These are phyloP conservation scores for Melianthus villosus DNA, from an alignment of 441 rosid species.

Conservation along the genomic window DNA sequence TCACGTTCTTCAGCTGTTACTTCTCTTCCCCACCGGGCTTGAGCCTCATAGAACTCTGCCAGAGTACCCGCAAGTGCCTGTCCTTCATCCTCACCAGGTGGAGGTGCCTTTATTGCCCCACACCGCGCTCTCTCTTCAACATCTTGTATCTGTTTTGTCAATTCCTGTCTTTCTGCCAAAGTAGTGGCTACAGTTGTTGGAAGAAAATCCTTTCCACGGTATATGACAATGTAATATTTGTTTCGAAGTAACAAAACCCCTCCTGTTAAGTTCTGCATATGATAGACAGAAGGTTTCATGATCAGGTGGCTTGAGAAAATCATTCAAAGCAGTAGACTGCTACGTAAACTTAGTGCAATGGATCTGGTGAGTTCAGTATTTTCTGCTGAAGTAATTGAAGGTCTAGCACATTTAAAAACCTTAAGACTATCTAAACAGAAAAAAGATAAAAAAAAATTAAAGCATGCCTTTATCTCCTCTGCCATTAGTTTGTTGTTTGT, in stretches of 20 bases:
- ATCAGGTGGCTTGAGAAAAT: too few relatives aligned
- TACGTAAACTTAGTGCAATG: too few relatives aligned
- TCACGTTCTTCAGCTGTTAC: constrained; percentile 59
- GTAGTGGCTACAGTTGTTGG: constrained; percentile 70
- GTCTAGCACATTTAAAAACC: too few relatives aligned
- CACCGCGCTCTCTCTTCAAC: constrained; percentile 54
- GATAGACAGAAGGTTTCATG: too few relatives aligned
- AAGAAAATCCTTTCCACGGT: constrained; percentile 91
- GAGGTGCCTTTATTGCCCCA: constrained; percentile 28
- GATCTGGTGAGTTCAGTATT: too few relatives aligned
- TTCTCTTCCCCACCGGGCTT: constrained; percentile 77
- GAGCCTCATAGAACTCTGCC: constrained; percentile 93
- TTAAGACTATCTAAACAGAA: neutral
- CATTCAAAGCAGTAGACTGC: too few relatives aligned
- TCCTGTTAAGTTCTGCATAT: constrained; percentile 74
- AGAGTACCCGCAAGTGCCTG: constrained; percentile 69
- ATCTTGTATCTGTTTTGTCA: constrained; percentile 59
- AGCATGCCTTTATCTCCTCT: constrained; percentile 72
- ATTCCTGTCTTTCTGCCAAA: constrained; percentile 70
- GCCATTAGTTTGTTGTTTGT: constrained; percentile 96
- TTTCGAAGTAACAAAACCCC: constrained; percentile 84
- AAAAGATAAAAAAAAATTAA: neutral
- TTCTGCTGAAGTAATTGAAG: too few relatives aligned
- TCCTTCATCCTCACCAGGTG: constrained; percentile 34
- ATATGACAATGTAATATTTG: constrained; percentile 76